Evolutionary conservation across 257 asterid species (phyloP).

Genomic region (Jacaranda copaia): DNA sequence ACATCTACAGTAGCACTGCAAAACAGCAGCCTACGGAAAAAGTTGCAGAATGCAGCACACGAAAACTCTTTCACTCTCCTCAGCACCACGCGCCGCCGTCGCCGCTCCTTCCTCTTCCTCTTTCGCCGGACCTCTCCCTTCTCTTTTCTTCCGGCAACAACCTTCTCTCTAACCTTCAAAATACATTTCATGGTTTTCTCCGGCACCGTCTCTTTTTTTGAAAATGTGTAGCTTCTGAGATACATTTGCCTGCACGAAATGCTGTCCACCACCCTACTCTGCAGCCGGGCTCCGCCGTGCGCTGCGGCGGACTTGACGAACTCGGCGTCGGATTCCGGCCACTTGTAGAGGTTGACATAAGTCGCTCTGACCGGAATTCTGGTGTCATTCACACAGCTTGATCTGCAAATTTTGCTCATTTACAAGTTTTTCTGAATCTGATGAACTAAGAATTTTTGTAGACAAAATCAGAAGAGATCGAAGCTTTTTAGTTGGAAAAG

Average conservation of each 20-base stretch:
- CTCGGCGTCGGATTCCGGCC: conserved; percentile 88
- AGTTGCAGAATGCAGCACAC: conserved; percentile 46
- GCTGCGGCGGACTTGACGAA: conserved; percentile 39
- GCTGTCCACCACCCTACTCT: conserved; percentile 58
- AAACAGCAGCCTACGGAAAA: conserved; percentile 61
- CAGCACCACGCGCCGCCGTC: conserved; percentile 38
- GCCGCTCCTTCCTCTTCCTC: conserved; percentile 30
- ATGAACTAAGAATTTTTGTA: neutral
- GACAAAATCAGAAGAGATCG: neutral
- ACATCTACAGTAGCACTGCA: conserved; percentile 63
- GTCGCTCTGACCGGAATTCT: conserved; percentile 67
- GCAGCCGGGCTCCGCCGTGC: conserved; percentile 49
- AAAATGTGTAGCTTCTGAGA: conserved; percentile 70
- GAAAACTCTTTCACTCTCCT: conserved; percentile 57
- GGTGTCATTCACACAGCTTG: conserved; percentile 59
- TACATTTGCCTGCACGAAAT: conserved; percentile 71
- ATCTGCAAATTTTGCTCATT: conserved; percentile 60
- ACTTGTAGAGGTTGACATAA: conserved; percentile 78
- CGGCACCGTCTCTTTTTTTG: conserved; percentile 65
- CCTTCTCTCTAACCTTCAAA: conserved; percentile 52
- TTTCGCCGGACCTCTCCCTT: conserved; percentile 15
- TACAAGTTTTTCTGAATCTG: neutral
- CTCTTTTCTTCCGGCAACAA: conserved; percentile 41
- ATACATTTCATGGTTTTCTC: conserved; percentile 66
- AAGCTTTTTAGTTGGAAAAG: neutral